Conservation (phyloP, 23 red algal species). For the Agarophyton chilense region DNA sequence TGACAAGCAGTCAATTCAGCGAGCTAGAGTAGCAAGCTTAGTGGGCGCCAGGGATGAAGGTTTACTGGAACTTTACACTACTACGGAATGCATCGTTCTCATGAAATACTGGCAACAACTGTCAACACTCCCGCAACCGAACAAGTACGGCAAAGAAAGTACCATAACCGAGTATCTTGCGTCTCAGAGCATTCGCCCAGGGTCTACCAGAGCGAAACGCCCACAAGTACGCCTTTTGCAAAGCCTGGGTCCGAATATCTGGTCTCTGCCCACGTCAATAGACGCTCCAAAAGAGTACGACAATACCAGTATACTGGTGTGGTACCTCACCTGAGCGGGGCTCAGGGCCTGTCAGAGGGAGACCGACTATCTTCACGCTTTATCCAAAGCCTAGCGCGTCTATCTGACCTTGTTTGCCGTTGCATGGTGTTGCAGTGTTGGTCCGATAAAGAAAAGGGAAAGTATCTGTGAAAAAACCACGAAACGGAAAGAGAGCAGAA, state of each 20-base stretch:
- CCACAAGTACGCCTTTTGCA: neutral
- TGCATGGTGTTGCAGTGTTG: neutral
- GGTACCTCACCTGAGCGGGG: neutral
- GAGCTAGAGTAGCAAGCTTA: too few species aligned
- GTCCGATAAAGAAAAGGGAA: neutral
- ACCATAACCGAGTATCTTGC: neutral
- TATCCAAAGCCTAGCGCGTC: conserved; percentile 11
- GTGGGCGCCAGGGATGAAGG: too few species aligned
- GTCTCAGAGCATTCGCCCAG: conserved; percentile 1
- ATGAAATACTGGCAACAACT: neutral
- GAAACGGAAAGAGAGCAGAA: too few species aligned
- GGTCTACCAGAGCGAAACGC: conserved; percentile 15
- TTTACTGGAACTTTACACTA: too few species aligned
- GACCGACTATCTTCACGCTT: conserved; percentile 18
- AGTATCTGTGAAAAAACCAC: too few species aligned
- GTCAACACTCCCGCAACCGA: neutral
- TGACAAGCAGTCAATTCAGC: too few species aligned
- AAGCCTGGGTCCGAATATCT: conserved; percentile 1
- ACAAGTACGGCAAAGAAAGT: neutral
- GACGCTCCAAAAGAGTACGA: neutral
- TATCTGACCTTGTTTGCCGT: conserved; percentile 18
- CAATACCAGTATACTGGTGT: neutral
- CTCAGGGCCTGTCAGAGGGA: conserved; percentile 1
- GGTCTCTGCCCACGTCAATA: neutral
- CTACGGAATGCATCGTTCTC: too few species aligned